These are phyloP conservation scores for Lepidium africanum DNA, from an alignment of 345 rosid genomes.

Conservation along the genomic window DNA sequence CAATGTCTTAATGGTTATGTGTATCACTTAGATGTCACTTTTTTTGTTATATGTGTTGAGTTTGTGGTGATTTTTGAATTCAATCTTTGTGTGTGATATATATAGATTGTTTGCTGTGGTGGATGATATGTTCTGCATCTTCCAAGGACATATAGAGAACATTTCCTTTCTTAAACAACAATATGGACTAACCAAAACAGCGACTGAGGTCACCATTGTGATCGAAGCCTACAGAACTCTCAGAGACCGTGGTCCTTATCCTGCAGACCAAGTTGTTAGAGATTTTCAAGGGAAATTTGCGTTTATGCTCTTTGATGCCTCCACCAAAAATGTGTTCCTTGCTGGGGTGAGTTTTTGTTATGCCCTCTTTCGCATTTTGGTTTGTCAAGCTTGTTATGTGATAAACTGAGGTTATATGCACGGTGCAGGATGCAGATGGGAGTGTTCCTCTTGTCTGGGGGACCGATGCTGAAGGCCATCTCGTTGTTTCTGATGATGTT, in stretches of 20 bases:
- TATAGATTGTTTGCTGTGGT: slow-evolving; percentile 75
- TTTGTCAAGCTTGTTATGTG: not conserved
- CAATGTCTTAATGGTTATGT: too few relatives aligned
- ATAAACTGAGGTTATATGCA: not conserved
- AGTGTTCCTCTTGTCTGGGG: slow-evolving; percentile 90
- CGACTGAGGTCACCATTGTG: slow-evolving; percentile 80
- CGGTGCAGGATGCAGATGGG: slow-evolving; percentile 72
- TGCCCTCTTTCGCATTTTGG: not conserved
- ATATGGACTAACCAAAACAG: slow-evolving; percentile 80
- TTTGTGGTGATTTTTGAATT: not conserved
- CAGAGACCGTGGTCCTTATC: slow-evolving; percentile 94
- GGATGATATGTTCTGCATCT: slow-evolving; percentile 91
- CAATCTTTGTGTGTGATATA: not conserved
- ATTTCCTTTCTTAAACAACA: slow-evolving; percentile 82
- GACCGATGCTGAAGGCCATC: slow-evolving; percentile 72
- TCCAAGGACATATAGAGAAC: slow-evolving; percentile 92
- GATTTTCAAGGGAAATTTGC: slow-evolving; percentile 74
- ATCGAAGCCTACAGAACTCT: slow-evolving; percentile 91
- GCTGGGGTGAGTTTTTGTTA: slow-evolving; percentile 53
- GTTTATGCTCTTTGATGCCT: slow-evolving; percentile 65
- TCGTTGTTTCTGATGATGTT: slow-evolving; percentile 64
- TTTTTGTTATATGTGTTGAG: not conserved
- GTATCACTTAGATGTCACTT: not conserved
- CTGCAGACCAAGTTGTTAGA: slow-evolving; percentile 89
- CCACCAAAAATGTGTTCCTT: slow-evolving; percentile 52